These are phyloP conservation scores for Tetrapisispora arboricola DNA, from an alignment of 805 yeast species.

Conservation along the genomic window DNA sequence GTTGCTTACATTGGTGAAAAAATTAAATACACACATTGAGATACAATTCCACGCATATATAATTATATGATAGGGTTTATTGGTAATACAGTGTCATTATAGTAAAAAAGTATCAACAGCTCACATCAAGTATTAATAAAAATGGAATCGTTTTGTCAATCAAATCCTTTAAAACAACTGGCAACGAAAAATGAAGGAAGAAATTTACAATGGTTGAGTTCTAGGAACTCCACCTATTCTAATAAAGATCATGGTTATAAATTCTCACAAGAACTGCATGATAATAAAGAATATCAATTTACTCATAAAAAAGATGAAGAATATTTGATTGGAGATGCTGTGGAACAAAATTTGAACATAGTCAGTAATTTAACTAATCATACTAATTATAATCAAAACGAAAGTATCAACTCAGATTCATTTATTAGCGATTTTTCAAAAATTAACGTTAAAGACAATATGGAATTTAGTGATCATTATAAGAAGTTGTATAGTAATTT, in stretches of 20 bases:
- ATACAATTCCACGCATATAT: no score
- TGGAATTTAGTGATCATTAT: slow-evolving; percentile 23
- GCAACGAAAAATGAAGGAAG: slow-evolving; percentile 3
- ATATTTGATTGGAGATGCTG: neutral
- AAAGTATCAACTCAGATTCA: neutral
- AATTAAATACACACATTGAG: no score
- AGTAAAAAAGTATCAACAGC: no score
- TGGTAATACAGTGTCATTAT: no score
- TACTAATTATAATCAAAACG: neutral
- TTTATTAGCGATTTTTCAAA: slow-evolving; percentile 17
- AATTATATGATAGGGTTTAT: no score
- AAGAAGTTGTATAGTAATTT: slow-evolving; percentile 19
- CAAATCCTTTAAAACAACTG: slow-evolving; percentile 16
- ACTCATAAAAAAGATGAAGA: slow-evolving; percentile 1
- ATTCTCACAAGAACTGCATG: neutral
- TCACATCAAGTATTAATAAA: neutral
- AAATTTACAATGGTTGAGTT: neutral
- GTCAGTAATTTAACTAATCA: neutral
- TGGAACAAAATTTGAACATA: no score
- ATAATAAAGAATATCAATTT: neutral
- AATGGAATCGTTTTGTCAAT: slow-evolving; percentile 9
- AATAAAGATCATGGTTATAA: neutral
- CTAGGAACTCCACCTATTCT: neutral
- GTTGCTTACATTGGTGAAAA: no score
- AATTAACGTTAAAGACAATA: slow-evolving; percentile 22